Evolutionary conservation across 2,329 filamentous ascomycete genomes (phyloP), one percentile per base, ranked within the genome.

Genomic region (Penicillium concentricum): DNA sequence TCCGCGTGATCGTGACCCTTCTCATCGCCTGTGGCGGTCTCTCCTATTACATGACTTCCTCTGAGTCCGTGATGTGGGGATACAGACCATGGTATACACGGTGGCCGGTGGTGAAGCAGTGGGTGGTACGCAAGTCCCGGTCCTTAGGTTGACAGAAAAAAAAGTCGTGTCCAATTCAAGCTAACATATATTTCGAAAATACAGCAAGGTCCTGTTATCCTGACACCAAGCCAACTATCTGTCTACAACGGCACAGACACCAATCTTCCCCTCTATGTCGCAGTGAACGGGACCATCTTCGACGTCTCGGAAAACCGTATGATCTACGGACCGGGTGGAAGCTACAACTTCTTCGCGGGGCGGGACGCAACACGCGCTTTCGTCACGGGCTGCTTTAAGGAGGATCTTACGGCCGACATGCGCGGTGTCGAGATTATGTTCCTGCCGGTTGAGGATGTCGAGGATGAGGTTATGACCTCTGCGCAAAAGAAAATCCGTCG

Each of bases 381-480:
- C 74, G 87, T 99, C 10, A 97, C 94, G 2, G 91, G 91, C 18
- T 99, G 94, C 75, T 99, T 99, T 78, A 79, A 84, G 38, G 88
- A 91, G 61, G 94, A 99, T 79, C 80, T 87, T 32, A 94, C 87
- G 2, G 82, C 89, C 4, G 94, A 99, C 77, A 78, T 97, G 72
- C 84, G 90, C 59, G 94, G 94, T 44, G 88, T 91, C 5, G 94
- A 97, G 77, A 83, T 87, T 61, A 94, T 95, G 84, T 97, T 86
- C 76, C 73, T 87, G 2, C 84, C 85, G 0, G 72, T 93, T 9
- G 82, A 89, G 26, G 89, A 92, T 35, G 77, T 82, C 18, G 70
- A 65, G 28, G 64, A 72, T n/a, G 63, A 64, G 57, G 49, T 47
- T 7, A 58, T 78, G 62, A 72, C 66, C 6, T 67, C 66, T 35